These are phyloP conservation scores for Candida chauliodis DNA, from an alignment of 805 yeast genomes.

Conservation along the genomic window DNA sequence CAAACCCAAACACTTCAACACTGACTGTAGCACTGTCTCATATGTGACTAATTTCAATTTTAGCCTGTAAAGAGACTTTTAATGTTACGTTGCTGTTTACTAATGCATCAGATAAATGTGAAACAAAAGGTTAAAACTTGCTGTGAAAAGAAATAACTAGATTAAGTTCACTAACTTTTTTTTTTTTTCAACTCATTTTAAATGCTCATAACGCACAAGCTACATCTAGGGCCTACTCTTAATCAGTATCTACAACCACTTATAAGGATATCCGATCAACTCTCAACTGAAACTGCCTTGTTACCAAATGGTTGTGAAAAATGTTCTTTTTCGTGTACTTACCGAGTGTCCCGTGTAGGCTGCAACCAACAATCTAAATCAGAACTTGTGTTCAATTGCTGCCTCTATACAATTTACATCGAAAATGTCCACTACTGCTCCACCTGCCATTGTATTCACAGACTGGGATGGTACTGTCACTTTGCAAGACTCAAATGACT, in stretches of 20 bases:
- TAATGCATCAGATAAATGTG: too few relatives aligned
- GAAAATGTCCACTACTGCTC: conserved; percentile 14
- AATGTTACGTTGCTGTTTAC: background rate
- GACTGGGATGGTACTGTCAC: conserved; percentile 99
- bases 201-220: background rate
- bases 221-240: background rate
- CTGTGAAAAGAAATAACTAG: too few relatives aligned
- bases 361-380: too few relatives aligned
- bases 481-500: conserved; percentile 90
- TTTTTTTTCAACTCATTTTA: background rate
- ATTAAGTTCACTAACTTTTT: background rate
- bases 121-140: too few relatives aligned
- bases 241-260: background rate
- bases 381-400: background rate
- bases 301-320: too few relatives aligned
- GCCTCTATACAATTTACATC: background rate
- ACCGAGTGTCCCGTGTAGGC: background rate
- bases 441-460: conserved; percentile 79
- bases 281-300: too few relatives aligned
- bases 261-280: background rate
- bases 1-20: too few relatives aligned
- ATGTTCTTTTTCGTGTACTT: background rate
- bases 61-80: too few relatives aligned
- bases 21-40: too few relatives aligned
- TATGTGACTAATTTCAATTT: too few relatives aligned